Evolutionary conservation across 441 rosid species (phyloP).

Genomic region (Euphorbia corollata): DNA sequence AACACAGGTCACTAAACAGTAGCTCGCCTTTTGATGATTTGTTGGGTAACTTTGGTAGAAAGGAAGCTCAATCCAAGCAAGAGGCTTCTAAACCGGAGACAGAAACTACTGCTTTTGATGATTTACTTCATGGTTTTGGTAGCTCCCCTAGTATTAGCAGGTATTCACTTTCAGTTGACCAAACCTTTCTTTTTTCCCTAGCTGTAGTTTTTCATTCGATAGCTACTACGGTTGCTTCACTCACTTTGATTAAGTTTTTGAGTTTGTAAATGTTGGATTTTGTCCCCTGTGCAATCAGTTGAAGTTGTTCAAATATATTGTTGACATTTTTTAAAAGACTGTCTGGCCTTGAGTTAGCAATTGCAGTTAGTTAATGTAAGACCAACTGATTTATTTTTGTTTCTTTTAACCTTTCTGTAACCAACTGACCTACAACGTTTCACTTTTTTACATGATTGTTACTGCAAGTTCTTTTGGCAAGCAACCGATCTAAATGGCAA

Average conservation of each 20-base stretch:
- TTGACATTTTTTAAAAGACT: background rate
- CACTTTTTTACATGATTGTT: background rate
- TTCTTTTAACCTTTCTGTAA: background rate
- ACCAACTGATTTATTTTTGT: background rate
- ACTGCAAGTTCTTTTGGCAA: background rate
- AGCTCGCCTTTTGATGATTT: conserved; percentile 62
- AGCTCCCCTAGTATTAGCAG: conserved; percentile 43
- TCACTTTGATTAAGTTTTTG: background rate
- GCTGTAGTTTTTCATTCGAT: too few relatives aligned
- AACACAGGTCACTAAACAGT: conserved; percentile 20
- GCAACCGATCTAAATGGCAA: background rate
- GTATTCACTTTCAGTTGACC: conserved; percentile 22
- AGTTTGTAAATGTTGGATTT: background rate
- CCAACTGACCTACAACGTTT: background rate
- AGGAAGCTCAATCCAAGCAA: conserved; percentile 29
- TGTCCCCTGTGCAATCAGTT: background rate
- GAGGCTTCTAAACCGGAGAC: conserved; percentile 34
- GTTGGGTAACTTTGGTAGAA: conserved; percentile 48
- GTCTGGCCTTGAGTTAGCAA: background rate
- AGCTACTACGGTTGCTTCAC: background rate
- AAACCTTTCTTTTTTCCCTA: too few relatives aligned
- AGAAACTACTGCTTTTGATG: conserved; percentile 46
- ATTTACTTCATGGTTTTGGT: conserved; percentile 69
- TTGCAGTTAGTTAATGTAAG: background rate
- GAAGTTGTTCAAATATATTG: background rate